Conservation (phyloP, 2,329 filamentous ascomycete species). For the Fusarium luffae region DNA sequence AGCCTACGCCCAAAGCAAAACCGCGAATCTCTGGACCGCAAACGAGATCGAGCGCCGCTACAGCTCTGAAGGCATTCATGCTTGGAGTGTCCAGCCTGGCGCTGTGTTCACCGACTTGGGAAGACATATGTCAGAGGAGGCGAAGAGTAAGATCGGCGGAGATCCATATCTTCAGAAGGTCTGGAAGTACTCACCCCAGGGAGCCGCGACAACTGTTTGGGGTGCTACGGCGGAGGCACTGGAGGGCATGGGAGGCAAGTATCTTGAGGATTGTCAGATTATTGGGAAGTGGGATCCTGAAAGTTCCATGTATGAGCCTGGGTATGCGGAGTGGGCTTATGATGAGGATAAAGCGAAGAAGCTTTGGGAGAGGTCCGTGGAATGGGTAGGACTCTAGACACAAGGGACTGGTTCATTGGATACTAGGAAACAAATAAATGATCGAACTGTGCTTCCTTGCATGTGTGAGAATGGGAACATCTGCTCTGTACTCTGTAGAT, state of each 20-base stretch:
- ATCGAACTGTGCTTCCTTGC: too few species aligned
- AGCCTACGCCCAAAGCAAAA: background rate
- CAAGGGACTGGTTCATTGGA: too few species aligned
- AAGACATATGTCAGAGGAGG: background rate
- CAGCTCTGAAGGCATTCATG: background rate
- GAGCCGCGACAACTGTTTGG: slow-evolving; percentile 11
- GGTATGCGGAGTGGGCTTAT: background rate
- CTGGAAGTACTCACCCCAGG: background rate
- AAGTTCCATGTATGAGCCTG: background rate
- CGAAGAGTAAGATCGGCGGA: background rate
- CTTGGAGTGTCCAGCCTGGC: slow-evolving; percentile 7
- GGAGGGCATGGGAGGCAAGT: slow-evolving; percentile 4
- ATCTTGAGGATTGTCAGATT: slow-evolving; percentile 14
- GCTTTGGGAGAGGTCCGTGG: background rate
- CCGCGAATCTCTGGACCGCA: slow-evolving; percentile 12
- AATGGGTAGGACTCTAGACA: background rate
- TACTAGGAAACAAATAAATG: too few species aligned
- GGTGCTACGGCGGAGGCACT: background rate
- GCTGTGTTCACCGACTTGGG: background rate
- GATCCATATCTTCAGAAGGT: slow-evolving; percentile 5
- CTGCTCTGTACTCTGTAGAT: too few species aligned
- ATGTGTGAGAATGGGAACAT: too few species aligned
- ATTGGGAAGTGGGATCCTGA: background rate
- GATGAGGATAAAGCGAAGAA: background rate
- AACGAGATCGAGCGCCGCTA: slow-evolving; percentile 8